phyloP scores from a whole-genome alignment of 2,329 filamentous ascomycete genomes.

The Cladosporium cucumerinum region DNA sequence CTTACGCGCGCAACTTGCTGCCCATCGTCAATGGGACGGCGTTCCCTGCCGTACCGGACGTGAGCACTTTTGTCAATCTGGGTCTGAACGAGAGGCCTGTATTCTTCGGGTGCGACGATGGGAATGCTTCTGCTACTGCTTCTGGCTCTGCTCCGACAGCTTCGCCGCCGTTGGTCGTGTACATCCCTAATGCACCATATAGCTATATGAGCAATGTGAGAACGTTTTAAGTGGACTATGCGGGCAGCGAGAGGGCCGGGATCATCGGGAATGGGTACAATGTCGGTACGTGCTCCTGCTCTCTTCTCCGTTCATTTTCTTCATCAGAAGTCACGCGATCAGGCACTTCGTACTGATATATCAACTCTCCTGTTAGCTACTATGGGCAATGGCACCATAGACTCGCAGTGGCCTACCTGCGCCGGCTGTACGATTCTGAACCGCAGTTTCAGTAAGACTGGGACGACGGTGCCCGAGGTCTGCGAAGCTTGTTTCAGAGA shows the following conservation, averaged over 20 bases:
- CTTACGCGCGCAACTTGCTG: conserved; percentile 64
- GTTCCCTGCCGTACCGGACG: conserved; percentile 70
- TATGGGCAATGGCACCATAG: conserved; percentile 73
- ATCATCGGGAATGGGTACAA: conserved; percentile 87
- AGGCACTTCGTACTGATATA: no score
- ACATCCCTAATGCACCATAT: conserved; percentile 70
- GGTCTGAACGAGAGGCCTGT: conserved; percentile 68
- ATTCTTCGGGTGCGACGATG: conserved; percentile 74
- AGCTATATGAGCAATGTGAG: conserved; percentile 71
- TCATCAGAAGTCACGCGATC: no score
- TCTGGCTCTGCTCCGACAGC: conserved; percentile 48
- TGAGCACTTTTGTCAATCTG: conserved; percentile 74
- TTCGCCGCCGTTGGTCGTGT: conserved; percentile 70
- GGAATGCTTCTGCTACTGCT: conserved; percentile 53
- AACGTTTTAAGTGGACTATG: conserved; percentile 69
- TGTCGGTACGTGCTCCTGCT: conserved; percentile 35
- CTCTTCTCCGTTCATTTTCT: no score
- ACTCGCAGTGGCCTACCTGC: conserved; percentile 71
- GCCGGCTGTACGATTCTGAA: conserved; percentile 83
- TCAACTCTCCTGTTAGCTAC: conserved; percentile 52
- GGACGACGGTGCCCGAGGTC: conserved; percentile 63
- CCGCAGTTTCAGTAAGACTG: conserved; percentile 70
- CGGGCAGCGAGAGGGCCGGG: conserved; percentile 63
- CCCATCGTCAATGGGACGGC: conserved; percentile 62
- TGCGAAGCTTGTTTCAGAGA: conserved; percentile 72